phyloP scores from a whole-genome alignment of 805 yeast genomes.

The Spathaspora hagerdaliae region DNA sequence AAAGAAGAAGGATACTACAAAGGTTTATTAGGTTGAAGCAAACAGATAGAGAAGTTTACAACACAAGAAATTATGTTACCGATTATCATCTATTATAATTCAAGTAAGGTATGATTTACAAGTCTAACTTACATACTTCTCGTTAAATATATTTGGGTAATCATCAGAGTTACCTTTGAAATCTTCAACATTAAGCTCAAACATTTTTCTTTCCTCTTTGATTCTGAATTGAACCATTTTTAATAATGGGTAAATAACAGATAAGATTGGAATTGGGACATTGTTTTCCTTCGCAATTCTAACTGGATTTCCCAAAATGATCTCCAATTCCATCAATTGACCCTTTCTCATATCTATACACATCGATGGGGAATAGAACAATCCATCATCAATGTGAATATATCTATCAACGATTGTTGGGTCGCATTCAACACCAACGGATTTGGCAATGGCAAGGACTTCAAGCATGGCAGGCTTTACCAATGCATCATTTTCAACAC shows the following conservation, averaged over 20 bases:
- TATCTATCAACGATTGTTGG: slow-evolving; percentile 40
- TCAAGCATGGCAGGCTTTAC: slow-evolving; percentile 65
- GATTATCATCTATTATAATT: no score
- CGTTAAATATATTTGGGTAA: slow-evolving; percentile 6
- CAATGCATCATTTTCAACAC: slow-evolving; percentile 24
- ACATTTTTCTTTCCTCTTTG: slow-evolving; percentile 50
- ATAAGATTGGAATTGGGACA: slow-evolving; percentile 54
- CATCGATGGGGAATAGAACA: slow-evolving; percentile 41
- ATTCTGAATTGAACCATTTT: slow-evolving; percentile 57
- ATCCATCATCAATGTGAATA: slow-evolving; percentile 46
- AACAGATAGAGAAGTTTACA: no score
- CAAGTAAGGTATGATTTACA: no score
- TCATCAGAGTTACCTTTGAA: slow-evolving; percentile 9
- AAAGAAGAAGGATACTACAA: no score
- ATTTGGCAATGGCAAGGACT: slow-evolving; percentile 58
- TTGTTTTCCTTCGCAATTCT: slow-evolving; percentile 35
- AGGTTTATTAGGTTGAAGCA: no score
- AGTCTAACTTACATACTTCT: slow-evolving; percentile 2
- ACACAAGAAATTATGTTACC: no score
- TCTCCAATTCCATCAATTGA: slow-evolving; percentile 36
- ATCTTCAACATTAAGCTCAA: slow-evolving; percentile 7
- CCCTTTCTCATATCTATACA: slow-evolving; percentile 33
- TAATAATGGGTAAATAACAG: slow-evolving; percentile 54
- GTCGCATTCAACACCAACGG: slow-evolving; percentile 59
- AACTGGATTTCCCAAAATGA: slow-evolving; percentile 39